Evolutionary conservation across 139 green algal genomes (phyloP), one percentile per base, ranked within the genome.

Genomic region (Coelastrella sp.): DNA sequence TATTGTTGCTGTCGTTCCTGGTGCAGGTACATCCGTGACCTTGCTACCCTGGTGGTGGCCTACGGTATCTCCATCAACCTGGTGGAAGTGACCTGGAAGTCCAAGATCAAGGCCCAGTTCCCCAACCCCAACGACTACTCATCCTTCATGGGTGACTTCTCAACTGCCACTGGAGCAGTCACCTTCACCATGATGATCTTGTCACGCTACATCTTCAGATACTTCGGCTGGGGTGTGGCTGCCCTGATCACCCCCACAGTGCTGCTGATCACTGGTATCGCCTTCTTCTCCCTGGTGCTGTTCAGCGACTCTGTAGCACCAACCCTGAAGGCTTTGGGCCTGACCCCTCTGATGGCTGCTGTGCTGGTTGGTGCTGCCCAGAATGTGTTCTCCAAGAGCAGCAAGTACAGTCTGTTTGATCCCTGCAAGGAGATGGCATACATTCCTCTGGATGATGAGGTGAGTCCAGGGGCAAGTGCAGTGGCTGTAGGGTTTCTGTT

Each of bases 401-500:
- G 97, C 94, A 99, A 99, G 96, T 99, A 99, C 96, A 97, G 78
- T 27, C 96, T 99, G 84, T 99, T 99, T 91, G 98, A 99, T 95
- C 98, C 98, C 76, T 99, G 98, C 97, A 99, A 99, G 96, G 98
- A 99, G 96, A 99, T 99, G 97, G 98, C 97, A 4, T 99, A 99
- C 96, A 99, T 99, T 78, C 98, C 98, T 49, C 94, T 99, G 86
- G 98, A 99, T 85, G 91, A 96, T 58, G 98, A 99, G 96, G 83
- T 88, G 82, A 70, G 78, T 11, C 4, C 5, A 72, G 63, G 35
- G 35, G 1, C 35, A 49, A 49, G 35, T 49, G 35, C 35, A 49
- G 35, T 3, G 35, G 35, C 35, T 19, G 4, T 19, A 73, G 65
- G 15, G 11, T 12, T 56, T 22, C 24, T 35, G 74, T 75, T 49